phyloP scores from a whole-genome alignment of 768 basidiomycete genomes.

The Tricholoma saponaceum region DNA sequence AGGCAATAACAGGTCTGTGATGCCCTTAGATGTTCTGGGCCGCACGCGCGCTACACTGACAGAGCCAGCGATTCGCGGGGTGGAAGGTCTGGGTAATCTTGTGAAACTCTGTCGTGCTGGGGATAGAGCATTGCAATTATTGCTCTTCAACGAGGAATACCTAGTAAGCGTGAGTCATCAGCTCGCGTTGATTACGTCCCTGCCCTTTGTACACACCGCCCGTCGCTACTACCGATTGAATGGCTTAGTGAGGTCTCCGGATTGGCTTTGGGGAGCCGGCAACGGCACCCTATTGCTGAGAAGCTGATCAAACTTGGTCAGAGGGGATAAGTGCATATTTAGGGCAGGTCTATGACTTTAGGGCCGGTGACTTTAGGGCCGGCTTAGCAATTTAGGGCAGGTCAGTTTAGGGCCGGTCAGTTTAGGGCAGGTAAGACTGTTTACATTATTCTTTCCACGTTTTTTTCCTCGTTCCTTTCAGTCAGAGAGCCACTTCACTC shows the following conservation, averaged over 20 bases:
- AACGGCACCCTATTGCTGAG: slow-evolving; percentile 35
- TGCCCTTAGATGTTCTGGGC: slow-evolving; percentile 90
- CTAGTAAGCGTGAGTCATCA: slow-evolving; percentile 86
- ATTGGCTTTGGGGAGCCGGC: slow-evolving; percentile 64
- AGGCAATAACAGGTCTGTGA: slow-evolving; percentile 92
- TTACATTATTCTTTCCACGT: too few species aligned
- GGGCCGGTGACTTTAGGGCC: too few species aligned
- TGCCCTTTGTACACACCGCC: too few species aligned
- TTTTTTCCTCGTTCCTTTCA: too few species aligned
- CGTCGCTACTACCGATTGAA: slow-evolving; percentile 90
- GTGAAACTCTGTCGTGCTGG: slow-evolving; percentile 79
- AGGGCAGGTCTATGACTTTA: too few species aligned
- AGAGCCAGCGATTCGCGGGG: slow-evolving; percentile 53
- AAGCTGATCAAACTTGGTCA: slow-evolving; percentile 1
- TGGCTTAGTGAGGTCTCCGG: slow-evolving; percentile 85
- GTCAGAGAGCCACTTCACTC: too few species aligned
- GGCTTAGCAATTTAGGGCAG: too few species aligned
- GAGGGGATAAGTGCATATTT: too few species aligned
- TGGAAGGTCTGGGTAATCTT: slow-evolving; percentile 59
- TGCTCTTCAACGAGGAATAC: slow-evolving; percentile 90
- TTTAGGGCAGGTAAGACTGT: too few species aligned
- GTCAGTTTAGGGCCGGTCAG: too few species aligned
- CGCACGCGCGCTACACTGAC: slow-evolving; percentile 87
- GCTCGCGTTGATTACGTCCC: too few species aligned
- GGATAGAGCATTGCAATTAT: slow-evolving; percentile 91